Conservation (phyloP, 2,329 filamentous ascomycete species). For the Mollisiaceae sp. region DNA sequence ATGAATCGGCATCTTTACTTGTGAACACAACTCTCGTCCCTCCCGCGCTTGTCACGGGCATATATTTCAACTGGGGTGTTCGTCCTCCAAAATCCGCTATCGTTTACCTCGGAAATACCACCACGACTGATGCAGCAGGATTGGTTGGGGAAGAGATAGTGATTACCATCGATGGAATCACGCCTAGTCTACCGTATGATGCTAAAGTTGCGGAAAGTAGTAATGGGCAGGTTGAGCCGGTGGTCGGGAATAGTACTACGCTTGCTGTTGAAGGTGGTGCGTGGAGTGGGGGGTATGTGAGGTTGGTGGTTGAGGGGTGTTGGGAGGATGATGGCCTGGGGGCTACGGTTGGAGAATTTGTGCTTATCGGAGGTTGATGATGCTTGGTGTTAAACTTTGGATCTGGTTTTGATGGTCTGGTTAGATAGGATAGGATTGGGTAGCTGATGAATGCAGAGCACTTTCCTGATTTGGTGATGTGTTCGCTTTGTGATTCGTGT, state of each 20-base stretch:
- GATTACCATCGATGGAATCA: slow-evolving; percentile 32
- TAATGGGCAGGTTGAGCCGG: slow-evolving; percentile 34
- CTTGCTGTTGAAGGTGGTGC: slow-evolving; percentile 34
- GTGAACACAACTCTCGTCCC: slow-evolving; percentile 52
- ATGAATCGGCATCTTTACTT: slow-evolving; percentile 58
- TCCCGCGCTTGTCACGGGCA: slow-evolving; percentile 50
- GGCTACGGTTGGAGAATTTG: slow-evolving; percentile 59
- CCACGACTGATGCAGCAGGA: slow-evolving; percentile 13
- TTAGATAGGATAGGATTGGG: neutral
- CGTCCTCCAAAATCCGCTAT: slow-evolving; percentile 58
- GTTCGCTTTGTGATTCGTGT: no score
- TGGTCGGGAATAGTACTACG: slow-evolving; percentile 40
- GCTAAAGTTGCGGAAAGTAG: slow-evolving; percentile 14
- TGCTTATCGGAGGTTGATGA: slow-evolving; percentile 28
- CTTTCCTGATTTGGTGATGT: neutral
- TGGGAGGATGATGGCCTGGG: slow-evolving; percentile 48
- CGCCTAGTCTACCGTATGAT: slow-evolving; percentile 38
- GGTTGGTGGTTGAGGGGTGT: slow-evolving; percentile 54
- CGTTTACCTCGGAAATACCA: slow-evolving; percentile 56
- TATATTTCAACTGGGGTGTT: slow-evolving; percentile 66
- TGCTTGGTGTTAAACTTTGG: neutral
- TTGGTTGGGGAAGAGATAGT: slow-evolving; percentile 25
- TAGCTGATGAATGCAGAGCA: neutral
- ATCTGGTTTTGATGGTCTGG: neutral
- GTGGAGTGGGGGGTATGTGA: slow-evolving; percentile 41